Evolutionary conservation across 352 stramenopile species (phyloP).

Genomic region (Globisporangium spinosum): DNA sequence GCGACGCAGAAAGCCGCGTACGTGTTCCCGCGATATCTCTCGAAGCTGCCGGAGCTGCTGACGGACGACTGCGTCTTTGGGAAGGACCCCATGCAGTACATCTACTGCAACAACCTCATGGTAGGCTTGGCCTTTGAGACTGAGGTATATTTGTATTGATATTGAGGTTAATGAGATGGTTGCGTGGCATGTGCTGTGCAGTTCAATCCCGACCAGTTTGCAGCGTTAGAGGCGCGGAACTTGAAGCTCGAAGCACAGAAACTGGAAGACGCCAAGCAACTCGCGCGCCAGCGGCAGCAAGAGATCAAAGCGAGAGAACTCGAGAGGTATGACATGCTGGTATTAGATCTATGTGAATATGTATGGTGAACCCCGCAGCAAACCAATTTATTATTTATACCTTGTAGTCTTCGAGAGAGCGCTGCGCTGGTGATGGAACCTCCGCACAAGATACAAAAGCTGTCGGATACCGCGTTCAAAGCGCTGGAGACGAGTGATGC

Average conservation of each 20-base stretch:
- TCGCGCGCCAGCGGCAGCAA: constrained; percentile 1
- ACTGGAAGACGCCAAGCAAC: constrained; percentile 3
- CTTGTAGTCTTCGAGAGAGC: constrained; percentile 14
- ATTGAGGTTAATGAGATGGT: not conserved
- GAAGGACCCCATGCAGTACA: constrained; percentile 53
- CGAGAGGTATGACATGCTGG: constrained; percentile 10
- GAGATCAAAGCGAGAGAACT: constrained; percentile 13
- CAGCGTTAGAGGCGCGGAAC: constrained; percentile 5
- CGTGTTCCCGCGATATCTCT: constrained; percentile 53
- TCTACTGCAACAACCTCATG: constrained; percentile 80
- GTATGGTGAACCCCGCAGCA: constrained; percentile 1
- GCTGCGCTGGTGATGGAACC: constrained; percentile 22
- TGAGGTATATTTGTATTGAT: not conserved
- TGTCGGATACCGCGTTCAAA: constrained; percentile 30
- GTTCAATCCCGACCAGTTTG: constrained; percentile 1
- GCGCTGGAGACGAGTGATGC: constrained; percentile 5
- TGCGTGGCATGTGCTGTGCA: not conserved
- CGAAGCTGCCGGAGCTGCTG: constrained; percentile 52
- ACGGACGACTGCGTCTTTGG: constrained; percentile 60
- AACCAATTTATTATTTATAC: not conserved
- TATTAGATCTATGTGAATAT: not conserved
- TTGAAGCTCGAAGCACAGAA: constrained; percentile 22
- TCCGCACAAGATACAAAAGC: constrained; percentile 37
- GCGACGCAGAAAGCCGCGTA: constrained; percentile 27
- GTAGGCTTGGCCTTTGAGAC: constrained; percentile 22